Conservation (phyloP, 257 asterid species). For the Parsonsia alboflavescens region DNA sequence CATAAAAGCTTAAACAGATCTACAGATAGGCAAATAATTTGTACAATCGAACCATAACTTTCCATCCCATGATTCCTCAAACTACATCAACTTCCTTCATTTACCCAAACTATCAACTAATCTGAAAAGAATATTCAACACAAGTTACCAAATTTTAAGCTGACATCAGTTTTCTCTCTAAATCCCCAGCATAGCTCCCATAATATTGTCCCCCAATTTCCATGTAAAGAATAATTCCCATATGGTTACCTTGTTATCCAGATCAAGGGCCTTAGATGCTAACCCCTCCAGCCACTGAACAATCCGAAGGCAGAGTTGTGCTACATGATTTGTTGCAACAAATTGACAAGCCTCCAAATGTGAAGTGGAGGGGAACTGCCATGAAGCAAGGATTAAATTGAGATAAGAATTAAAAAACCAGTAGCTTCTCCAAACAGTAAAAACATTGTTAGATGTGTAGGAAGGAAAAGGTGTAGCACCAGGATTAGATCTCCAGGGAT, state of each 20-base stretch:
- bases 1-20: no score
- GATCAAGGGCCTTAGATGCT: slow-evolving; percentile 92
- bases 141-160: neutral
- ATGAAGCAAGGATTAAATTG: slow-evolving; percentile 18
- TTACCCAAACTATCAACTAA: neutral
- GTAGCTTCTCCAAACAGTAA: slow-evolving; percentile 14
- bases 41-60: no score
- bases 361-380: slow-evolving; percentile 84
- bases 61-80: neutral
- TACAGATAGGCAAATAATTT: no score
- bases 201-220: neutral
- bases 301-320: slow-evolving; percentile 86
- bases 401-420: slow-evolving; percentile 15
- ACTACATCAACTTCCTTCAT: neutral
- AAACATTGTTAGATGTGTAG: slow-evolving; percentile 5
- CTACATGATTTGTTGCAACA: slow-evolving; percentile 64
- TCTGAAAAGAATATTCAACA: neutral
- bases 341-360: slow-evolving; percentile 91
- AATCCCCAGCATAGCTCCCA: neutral
- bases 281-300: slow-evolving; percentile 98
- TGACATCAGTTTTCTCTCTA: neutral
- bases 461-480: slow-evolving; percentile 48
- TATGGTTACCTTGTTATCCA: slow-evolving; percentile 69
- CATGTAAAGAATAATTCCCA: slow-evolving; percentile 7
- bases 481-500: slow-evolving; percentile 58